Base-by-base conservation (phyloP, 352 stramenopile genomes). In the Globisporangium perplexum region DNA sequence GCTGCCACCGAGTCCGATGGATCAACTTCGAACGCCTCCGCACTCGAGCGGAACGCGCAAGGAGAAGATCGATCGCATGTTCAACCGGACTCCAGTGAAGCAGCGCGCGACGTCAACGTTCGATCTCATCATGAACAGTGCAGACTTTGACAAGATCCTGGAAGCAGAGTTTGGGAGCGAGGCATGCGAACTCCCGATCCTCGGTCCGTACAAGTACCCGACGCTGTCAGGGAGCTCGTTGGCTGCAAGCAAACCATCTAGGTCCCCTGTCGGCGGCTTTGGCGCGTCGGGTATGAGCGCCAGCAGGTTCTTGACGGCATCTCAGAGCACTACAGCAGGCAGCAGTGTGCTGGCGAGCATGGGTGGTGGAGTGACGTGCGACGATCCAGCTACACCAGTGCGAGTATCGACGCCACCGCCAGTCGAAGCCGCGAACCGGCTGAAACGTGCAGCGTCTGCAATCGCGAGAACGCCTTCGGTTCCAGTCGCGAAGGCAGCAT, bases 201-300 rank as follows among this genome's bases (percentile, higher is more conserved):
- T 73, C 28, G 59, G 52, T 43, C 44, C 55, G 20, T 73, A 73
- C 57, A 61, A 51, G 22, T 73, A 73, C 42, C 66, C 66, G 2
- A 53, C 51, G 0, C 14, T 62, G n/a, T 60, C 65, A n/a, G 45
- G 44, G 11, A 48, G 33, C 22, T 30, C 44, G 14, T 41, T 55
- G 36, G 5, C n/a, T 23, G 23, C 56, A 12, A 44, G 26, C 26
- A 22, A 26, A 28, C 20, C 24, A 7, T 45, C 62, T 4, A 41
- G 47, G 10, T 68, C 64, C 8, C 55, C 60, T 12, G 57, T 61
- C 31, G 60, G 63, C 30, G 52, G 48, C 17, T 62, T 43, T 24
- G 36, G 55, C 22, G 35, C 36, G 20, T 18, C 22, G 11, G 42
- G 14, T 7, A 47, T 50, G 6, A n/a, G 23, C 18, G 20, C 15